phyloP scores from a whole-genome alignment of 2,329 filamentous ascomycete genomes.

The Pseudogymnoascus sp. region DNA sequence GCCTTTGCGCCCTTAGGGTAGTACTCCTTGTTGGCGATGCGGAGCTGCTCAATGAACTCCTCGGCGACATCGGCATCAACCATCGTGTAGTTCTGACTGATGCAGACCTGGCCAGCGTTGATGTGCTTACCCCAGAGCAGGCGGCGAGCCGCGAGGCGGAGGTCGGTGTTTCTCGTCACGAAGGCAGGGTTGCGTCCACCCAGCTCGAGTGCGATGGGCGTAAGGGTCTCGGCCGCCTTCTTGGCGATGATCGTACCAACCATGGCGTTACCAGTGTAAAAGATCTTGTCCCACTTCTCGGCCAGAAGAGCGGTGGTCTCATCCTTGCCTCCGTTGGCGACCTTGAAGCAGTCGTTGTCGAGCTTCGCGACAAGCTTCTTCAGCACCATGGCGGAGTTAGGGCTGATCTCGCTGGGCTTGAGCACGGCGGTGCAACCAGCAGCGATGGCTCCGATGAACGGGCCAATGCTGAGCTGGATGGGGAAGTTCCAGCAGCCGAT shows the following conservation, averaged over 20 bases:
- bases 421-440: conserved; percentile 84
- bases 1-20: conserved; percentile 73
- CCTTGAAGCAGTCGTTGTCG: conserved; percentile 66
- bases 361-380: conserved; percentile 72
- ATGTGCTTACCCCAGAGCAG: conserved; percentile 82
- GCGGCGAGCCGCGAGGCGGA: conserved; percentile 71
- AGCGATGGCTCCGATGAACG: conserved; percentile 81
- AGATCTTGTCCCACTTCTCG: conserved; percentile 95
- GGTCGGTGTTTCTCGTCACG: conserved; percentile 73
- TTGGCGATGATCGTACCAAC: conserved; percentile 84
- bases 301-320: conserved; percentile 77
- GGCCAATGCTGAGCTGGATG: conserved; percentile 67
- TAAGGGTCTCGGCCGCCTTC: conserved; percentile 82
- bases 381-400: conserved; percentile 67
- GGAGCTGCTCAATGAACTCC: conserved; percentile 66
- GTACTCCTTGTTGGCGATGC: conserved; percentile 63
- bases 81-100: conserved; percentile 87
- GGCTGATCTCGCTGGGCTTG: conserved; percentile 82
- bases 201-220: conserved; percentile 81
- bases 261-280: conserved; percentile 75
- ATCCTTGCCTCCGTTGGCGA: conserved; percentile 71
- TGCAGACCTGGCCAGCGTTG: conserved; percentile 85
- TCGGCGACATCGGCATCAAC: conserved; percentile 67
- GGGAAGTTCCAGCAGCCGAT: conserved; percentile 96
- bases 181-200: conserved; percentile 90